Base-by-base conservation (phyloP, 1,284 basidiomycete genomes). In the Cutaneotrichosporon sp. region DNA sequence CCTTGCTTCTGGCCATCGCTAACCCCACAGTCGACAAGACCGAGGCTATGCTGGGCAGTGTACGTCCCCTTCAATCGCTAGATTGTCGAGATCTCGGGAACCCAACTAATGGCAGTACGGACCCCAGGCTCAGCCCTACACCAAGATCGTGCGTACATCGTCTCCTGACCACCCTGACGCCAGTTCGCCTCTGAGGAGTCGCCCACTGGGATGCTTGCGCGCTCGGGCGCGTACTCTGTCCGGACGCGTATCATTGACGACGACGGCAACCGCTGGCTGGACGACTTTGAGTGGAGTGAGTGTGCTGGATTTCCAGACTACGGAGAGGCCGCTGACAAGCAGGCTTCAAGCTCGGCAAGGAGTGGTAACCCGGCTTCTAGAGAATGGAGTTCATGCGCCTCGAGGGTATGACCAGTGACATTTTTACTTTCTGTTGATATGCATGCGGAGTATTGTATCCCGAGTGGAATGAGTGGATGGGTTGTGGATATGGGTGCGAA, bases 121-220 rank as follows among this genome's bases (percentile, higher is more conserved):
- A 0, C 76, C 77, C 16, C 65, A 72, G 49, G 61, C 67, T 2
- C 70, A 77, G 5, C 61, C 70, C 1, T 70, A 76, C 52, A 62
- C 63, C 47, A 79, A 80, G 63, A 61, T 72, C n/a, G 73, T 73
- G 45, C 57, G 74, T 68, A 6, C n/a, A 5, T 3, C 24, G 34
- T 49, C 22, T 48, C 39, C 12, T 32, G 33, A 10, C 44, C 24
- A 12, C 27, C 33, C 46, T 51, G 26, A 44, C 51, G 3, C 10
- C 59, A 76, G 74, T 76, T 77, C 54, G 68, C 71, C 1, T 70
- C 74, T 8, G 75, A 77, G 52, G 74, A 76, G 53, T 71, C 72
- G n/a, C 77, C 77, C 1, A 71, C 72, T 3, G 80, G 80, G n/a
- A 79, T 81, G 79, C 69, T 81, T 38, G 80, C 79, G 3, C 73